Percentiles rank a stretch among this genome's conserved stretches.
Conservation (phyloP, 352 stramenopile genomes). For the Thraustochytrium striatum region DNA sequence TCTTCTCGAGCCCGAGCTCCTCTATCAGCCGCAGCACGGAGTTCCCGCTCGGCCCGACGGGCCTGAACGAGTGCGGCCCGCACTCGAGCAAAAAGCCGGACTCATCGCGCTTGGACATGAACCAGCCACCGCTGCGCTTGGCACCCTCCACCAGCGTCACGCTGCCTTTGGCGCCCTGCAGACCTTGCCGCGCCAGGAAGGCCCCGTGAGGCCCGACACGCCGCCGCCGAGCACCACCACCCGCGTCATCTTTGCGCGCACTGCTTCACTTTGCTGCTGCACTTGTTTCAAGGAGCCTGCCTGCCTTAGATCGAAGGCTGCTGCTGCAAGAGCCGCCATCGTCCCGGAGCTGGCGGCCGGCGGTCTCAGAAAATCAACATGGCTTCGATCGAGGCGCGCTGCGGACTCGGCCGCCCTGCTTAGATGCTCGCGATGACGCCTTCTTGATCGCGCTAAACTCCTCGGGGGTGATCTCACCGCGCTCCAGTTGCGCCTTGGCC, state of each 20-base stretch:
- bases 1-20: conserved; percentile 63
- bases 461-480: conserved; percentile 36
- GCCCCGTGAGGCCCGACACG: conserved; percentile 18
- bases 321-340: no score
- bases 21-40: conserved; percentile 76
- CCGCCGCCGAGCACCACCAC: conserved; percentile 32
- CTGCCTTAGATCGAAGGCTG: no score
- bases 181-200: background rate
- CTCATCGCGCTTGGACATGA: conserved; percentile 1
- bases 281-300: no score
- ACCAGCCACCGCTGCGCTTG: conserved; percentile 17
- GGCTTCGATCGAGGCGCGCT: no score
- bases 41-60: conserved; percentile 68
- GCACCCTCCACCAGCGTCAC: background rate
- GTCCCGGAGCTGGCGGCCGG: no score
- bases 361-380: no score
- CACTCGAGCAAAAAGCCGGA: conserved; percentile 73
- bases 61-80: conserved; percentile 71
- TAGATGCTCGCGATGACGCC: conserved; percentile 52
- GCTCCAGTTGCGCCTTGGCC: conserved; percentile 32
- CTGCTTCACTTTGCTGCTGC: no score
- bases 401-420: no score
- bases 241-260: background rate
- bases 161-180: background rate
- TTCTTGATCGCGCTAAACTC: conserved; percentile 43